Percentiles rank a stretch among this genome's conserved stretches.
These are phyloP conservation scores for Tripterygium wilfordii DNA, from an alignment of 177 flowering plant genomes.

Conservation along the genomic window DNA sequence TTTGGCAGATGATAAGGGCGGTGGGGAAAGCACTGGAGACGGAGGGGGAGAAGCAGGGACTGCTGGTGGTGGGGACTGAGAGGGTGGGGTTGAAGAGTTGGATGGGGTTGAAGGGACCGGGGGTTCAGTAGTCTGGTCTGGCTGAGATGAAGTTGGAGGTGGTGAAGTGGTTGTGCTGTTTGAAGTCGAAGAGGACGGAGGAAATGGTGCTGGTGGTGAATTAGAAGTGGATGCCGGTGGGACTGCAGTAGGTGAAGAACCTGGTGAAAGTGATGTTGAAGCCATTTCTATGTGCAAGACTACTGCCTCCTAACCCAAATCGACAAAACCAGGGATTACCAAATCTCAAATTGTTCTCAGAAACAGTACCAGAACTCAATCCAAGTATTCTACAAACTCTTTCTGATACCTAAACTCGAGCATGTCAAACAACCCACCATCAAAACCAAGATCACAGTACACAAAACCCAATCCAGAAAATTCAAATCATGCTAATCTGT, in stretches of 20 bases:
- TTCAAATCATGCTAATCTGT: no score
- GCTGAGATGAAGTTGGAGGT: conserved; percentile 8
- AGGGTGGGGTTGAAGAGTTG: conserved; percentile 16
- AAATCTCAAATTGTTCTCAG: no score
- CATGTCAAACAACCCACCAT: no score
- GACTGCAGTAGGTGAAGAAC: conserved; percentile 15
- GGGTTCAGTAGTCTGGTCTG: conserved; percentile 15
- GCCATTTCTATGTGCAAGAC: conserved; percentile 8
- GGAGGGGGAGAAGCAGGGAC: conserved; percentile 16
- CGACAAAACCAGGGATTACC: no score
- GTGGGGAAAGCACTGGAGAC: conserved; percentile 11
- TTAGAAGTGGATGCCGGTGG: conserved; percentile 8
- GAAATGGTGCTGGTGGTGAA: conserved; percentile 10
- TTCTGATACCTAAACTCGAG: no score
- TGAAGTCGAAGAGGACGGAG: conserved; percentile 8
- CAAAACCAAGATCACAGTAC: no score
- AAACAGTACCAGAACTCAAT: no score
- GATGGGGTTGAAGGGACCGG: conserved; percentile 10
- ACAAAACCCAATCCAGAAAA: no score
- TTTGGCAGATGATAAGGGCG: conserved; percentile 13
- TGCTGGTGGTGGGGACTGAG: conserved; percentile 17
- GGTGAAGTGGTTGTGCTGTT: conserved; percentile 13
- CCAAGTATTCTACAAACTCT: no score
- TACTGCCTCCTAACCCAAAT: no score
- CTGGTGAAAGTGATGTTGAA: conserved; percentile 14